These are phyloP conservation scores for Scenedesmus sp. DNA, from an alignment of 163 green algal genomes.

Conservation along the genomic window DNA sequence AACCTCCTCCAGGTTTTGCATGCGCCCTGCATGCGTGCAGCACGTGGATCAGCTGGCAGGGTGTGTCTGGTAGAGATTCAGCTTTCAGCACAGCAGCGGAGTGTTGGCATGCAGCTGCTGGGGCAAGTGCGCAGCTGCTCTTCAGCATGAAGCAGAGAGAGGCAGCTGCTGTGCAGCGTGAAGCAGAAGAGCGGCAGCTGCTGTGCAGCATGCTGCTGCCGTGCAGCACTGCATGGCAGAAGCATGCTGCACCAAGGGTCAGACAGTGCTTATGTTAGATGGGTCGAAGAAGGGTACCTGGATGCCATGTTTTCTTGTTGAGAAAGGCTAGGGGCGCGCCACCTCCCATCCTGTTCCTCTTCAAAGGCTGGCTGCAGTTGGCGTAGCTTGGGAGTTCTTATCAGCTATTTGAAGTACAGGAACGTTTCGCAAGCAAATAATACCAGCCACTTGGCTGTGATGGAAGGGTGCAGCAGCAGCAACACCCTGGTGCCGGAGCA, in stretches of 20 bases:
- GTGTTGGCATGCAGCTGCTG: too few species aligned
- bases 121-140: background rate
- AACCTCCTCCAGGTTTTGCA: constrained; percentile 90
- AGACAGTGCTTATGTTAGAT: background rate
- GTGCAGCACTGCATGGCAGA: background rate
- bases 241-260: too few species aligned
- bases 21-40: constrained; percentile 47
- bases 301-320: constrained; percentile 86
- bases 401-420: background rate
- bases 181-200: too few species aligned
- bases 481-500: background rate
- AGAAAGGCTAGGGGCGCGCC: constrained; percentile 79
- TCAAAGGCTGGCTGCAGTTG: background rate
- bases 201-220: background rate
- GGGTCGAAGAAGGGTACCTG: background rate
- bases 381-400: background rate
- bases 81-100: background rate
- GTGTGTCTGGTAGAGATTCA: constrained; percentile 57
- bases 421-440: background rate
- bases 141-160: constrained; percentile 34
- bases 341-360: constrained; percentile 28
- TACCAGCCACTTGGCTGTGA: background rate
- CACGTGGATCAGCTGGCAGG: constrained; percentile 67
- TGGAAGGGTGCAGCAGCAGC: background rate
- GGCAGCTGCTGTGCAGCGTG: too few species aligned